phyloP scores from a whole-genome alignment of 2,329 filamentous ascomycete species.

The Phoma sp. region DNA sequence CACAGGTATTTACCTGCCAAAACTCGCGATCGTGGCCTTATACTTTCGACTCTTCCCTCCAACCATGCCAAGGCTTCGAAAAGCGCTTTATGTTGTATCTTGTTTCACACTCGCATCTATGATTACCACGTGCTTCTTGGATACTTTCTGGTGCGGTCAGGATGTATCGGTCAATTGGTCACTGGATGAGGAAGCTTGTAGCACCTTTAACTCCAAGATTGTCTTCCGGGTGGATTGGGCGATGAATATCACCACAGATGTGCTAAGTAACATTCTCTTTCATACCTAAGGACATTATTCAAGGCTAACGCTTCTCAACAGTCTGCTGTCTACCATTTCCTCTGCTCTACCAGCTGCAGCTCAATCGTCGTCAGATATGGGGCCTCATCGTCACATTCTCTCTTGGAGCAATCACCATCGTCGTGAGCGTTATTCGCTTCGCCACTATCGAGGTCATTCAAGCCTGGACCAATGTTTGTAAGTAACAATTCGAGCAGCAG shows the following conservation, averaged over 20 bases:
- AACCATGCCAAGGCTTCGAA: constrained; percentile 26
- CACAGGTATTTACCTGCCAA: constrained; percentile 27
- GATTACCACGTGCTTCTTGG: constrained; percentile 23
- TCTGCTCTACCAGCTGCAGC: constrained; percentile 26
- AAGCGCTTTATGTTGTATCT: constrained; percentile 15
- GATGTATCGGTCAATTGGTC: constrained; percentile 31
- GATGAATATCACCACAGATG: constrained; percentile 21
- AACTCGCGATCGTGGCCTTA: constrained; percentile 23
- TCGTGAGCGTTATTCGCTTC: constrained; percentile 30
- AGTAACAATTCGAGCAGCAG: background rate
- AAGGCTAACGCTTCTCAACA: background rate
- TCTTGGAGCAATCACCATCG: constrained; percentile 29
- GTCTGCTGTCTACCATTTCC: constrained; percentile 33
- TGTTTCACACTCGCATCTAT: constrained; percentile 20
- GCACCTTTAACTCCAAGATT: constrained; percentile 26
- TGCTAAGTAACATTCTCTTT: constrained; percentile 14
- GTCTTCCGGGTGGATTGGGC: constrained; percentile 27
- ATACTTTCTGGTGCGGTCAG: constrained; percentile 28
- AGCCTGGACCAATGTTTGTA: constrained; percentile 35
- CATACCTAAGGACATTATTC: no score
- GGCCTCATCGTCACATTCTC: constrained; percentile 32
- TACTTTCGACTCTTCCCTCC: constrained; percentile 25
- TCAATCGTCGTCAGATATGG: constrained; percentile 28
- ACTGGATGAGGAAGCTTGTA: constrained; percentile 21
- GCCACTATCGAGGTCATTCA: constrained; percentile 29